Conservation (phyloP, 306 rosid genomes). For the Echinosophora koreensis region DNA sequence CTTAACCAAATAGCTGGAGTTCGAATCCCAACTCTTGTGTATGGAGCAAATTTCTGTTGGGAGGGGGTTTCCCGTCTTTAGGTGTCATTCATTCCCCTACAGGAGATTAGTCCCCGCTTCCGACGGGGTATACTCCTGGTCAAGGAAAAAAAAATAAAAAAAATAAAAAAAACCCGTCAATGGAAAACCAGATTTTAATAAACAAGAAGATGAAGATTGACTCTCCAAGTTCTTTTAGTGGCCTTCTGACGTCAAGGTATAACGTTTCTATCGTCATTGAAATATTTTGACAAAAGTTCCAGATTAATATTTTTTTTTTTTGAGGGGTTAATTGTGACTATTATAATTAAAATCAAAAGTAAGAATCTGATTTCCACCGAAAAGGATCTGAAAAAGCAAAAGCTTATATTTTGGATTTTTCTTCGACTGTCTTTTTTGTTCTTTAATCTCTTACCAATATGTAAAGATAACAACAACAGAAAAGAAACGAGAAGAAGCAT, state of each 20-base stretch:
- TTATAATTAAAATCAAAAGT: conserved; percentile 33
- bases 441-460: conserved; percentile 10
- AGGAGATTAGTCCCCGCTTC: too few species aligned
- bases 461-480: background rate
- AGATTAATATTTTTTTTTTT: background rate
- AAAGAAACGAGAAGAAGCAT: conserved; percentile 33
- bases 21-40: too few species aligned
- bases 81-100: too few species aligned
- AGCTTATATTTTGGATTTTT: conserved; percentile 45
- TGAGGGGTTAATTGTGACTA: background rate
- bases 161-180: too few species aligned
- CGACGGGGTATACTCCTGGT: too few species aligned
- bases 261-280: conserved; percentile 40
- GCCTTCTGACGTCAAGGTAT: conserved; percentile 29
- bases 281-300: background rate
- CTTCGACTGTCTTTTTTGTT: background rate
- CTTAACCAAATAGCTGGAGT: too few species aligned
- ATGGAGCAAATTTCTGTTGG: too few species aligned
- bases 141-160: too few species aligned
- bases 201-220: background rate
- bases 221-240: background rate
- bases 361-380: conserved; percentile 46
- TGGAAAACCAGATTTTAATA: too few species aligned
- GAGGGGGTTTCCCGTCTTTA: too few species aligned
- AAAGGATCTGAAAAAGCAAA: conserved; percentile 48